Conservation (phyloP, 164 flowering plant genomes). For the Buxus sempervirens region DNA sequence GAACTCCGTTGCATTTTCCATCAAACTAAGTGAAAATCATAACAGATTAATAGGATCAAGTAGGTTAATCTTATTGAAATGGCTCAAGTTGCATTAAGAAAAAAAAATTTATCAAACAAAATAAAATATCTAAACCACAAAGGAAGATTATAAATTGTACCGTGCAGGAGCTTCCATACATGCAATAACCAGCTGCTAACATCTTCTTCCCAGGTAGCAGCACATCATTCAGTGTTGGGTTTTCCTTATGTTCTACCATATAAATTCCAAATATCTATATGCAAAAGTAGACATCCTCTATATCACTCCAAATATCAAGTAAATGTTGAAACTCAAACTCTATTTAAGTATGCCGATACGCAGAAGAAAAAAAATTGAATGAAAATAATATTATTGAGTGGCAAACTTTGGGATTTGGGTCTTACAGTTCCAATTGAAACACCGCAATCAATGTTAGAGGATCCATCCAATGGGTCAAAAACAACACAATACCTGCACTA, state of each 20-base stretch:
- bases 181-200: constrained; percentile 98
- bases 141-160: constrained; percentile 29
- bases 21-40: background rate
- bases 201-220: constrained; percentile 86
- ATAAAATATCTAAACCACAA: background rate
- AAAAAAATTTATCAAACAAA: background rate
- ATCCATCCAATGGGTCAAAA: constrained; percentile 98
- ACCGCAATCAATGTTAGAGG: constrained; percentile 98
- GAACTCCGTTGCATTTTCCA: background rate
- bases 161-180: constrained; percentile 99
- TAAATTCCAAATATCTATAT: constrained; percentile 88
- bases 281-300: constrained; percentile 8
- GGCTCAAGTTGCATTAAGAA: background rate
- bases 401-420: constrained; percentile 3
- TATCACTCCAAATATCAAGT: background rate
- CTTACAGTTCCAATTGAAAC: constrained; percentile 98
- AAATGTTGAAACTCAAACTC: background rate
- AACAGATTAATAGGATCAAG: background rate
- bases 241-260: constrained; percentile 39
- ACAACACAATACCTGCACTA: constrained; percentile 72
- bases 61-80: background rate
- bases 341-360: too few species aligned
- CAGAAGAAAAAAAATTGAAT: background rate
- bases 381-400: background rate
- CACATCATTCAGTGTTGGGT: constrained; percentile 74